These are phyloP conservation scores for Xylaria palmicola DNA, from an alignment of 495 filamentous ascomycete genomes.

Conservation along the genomic window DNA sequence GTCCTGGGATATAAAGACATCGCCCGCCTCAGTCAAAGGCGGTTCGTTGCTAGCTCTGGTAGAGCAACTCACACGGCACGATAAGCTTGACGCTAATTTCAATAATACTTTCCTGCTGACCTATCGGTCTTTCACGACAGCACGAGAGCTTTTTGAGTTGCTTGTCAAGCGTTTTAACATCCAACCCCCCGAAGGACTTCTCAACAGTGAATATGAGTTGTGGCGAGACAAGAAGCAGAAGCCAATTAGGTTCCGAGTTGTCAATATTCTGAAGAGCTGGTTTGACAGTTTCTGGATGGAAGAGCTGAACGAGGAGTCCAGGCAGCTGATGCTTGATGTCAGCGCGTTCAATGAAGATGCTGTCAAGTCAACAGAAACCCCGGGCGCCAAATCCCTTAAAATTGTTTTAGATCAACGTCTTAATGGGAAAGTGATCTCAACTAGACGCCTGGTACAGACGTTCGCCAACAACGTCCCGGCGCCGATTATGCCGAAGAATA, in stretches of 20 bases:
- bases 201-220: constrained; percentile 69
- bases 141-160: constrained; percentile 87
- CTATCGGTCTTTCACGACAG: constrained; percentile 91
- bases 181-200: constrained; percentile 85
- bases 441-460: constrained; percentile 82
- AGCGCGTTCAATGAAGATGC: constrained; percentile 89
- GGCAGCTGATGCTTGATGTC: constrained; percentile 80
- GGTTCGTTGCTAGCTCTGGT: constrained; percentile 87
- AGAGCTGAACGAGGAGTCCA: constrained; percentile 75
- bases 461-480: constrained; percentile 73
- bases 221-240: constrained; percentile 96
- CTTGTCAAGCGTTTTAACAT: constrained; percentile 87
- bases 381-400: constrained; percentile 77
- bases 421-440: constrained; percentile 81
- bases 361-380: constrained; percentile 88
- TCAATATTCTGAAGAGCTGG: constrained; percentile 98
- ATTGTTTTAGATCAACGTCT: constrained; percentile 82
- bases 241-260: constrained; percentile 88
- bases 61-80: constrained; percentile 94
- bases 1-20: constrained; percentile 77
- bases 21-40: constrained; percentile 73
- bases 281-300: constrained; percentile 99
- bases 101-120: constrained; percentile 98
- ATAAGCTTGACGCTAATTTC: constrained; percentile 91
- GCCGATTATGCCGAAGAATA: constrained; percentile 95